A percentile compares a stretch with the other conserved stretches of the same genome.
phyloP scores from a whole-genome alignment of 2,329 filamentous ascomycete genomes.

The Ilyonectria sp. region DNA sequence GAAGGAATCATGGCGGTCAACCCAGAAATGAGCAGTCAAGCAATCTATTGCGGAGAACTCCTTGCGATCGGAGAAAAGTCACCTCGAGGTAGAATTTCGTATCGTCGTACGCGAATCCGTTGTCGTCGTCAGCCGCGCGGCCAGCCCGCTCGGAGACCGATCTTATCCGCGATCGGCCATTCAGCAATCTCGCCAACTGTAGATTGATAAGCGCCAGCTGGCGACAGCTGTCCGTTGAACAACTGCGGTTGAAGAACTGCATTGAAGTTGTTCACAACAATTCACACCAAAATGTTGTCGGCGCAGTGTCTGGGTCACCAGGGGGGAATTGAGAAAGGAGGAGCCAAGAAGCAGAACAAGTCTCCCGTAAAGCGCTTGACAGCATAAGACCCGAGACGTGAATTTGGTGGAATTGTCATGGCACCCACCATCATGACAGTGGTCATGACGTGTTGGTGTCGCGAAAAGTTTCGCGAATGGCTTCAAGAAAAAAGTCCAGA shows the following conservation, averaged over 20 bases:
- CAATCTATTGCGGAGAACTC: neutral
- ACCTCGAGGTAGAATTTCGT: slow-evolving; percentile 12
- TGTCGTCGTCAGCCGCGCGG: slow-evolving; percentile 37
- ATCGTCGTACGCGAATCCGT: slow-evolving; percentile 16
- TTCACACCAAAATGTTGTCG: neutral
- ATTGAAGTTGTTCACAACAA: neutral
- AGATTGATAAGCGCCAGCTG: slow-evolving; percentile 41
- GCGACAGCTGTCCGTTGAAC: neutral
- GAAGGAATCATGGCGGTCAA: slow-evolving; percentile 34
- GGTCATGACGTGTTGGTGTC: neutral
- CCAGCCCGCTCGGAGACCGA: slow-evolving; percentile 35
- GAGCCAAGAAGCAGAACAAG: neutral
- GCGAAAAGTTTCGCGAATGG: neutral
- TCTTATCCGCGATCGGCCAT: slow-evolving; percentile 33
- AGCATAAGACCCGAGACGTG: neutral
- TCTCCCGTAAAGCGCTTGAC: neutral
- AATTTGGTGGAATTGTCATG: neutral
- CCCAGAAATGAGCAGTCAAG: neutral
- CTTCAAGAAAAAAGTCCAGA: neutral
- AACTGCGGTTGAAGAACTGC: neutral
- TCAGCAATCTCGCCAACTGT: slow-evolving; percentile 15
- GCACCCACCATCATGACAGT: neutral
- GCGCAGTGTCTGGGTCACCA: too few relatives aligned
- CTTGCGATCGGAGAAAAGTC: neutral
- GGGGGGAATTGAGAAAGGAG: neutral